phyloP scores from a whole-genome alignment of 2,329 filamentous ascomycete species.

The Fusarium sterilihyphosum region DNA sequence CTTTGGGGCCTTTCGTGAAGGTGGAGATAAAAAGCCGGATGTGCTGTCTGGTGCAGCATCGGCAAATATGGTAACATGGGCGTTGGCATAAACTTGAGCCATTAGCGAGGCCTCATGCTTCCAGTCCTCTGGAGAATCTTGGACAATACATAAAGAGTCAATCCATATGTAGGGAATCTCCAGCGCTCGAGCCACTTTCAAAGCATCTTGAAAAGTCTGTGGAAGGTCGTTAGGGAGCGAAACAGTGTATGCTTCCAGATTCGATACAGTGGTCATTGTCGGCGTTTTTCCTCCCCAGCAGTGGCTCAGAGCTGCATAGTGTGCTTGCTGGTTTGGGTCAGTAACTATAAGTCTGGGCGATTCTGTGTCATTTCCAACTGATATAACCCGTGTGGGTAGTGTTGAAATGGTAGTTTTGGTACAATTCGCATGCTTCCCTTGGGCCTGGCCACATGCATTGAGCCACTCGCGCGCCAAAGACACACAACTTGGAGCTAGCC shows the following conservation, averaged over 20 bases:
- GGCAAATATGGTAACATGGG: constrained; percentile 8
- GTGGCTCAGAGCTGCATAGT: constrained; percentile 5
- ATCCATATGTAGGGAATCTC: constrained; percentile 13
- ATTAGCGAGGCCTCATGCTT: constrained; percentile 1
- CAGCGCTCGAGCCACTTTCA: not conserved
- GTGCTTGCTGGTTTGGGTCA: not conserved
- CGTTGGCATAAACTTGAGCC: constrained; percentile 15
- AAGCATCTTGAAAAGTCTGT: not conserved
- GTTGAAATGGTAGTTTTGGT: not conserved
- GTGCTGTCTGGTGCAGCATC: not conserved
- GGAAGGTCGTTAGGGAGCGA: not conserved
- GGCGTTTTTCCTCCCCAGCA: constrained; percentile 11
- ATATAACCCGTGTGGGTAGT: not conserved
- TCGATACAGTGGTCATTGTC: not conserved
- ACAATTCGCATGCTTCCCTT: not conserved
- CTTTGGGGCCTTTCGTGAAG: not conserved
- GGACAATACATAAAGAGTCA: constrained; percentile 10
- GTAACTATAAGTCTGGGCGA: not conserved
- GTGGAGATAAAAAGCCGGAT: not conserved
- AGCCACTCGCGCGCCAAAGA: not conserved
- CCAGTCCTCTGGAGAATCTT: constrained; percentile 14
- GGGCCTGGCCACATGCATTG: not conserved
- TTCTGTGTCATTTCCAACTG: not conserved
- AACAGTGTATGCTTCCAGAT: not conserved
- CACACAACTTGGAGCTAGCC: not conserved